These are phyloP conservation scores for Acacia pycnantha DNA, from an alignment of 331 rosid genomes.

Conservation along the genomic window DNA sequence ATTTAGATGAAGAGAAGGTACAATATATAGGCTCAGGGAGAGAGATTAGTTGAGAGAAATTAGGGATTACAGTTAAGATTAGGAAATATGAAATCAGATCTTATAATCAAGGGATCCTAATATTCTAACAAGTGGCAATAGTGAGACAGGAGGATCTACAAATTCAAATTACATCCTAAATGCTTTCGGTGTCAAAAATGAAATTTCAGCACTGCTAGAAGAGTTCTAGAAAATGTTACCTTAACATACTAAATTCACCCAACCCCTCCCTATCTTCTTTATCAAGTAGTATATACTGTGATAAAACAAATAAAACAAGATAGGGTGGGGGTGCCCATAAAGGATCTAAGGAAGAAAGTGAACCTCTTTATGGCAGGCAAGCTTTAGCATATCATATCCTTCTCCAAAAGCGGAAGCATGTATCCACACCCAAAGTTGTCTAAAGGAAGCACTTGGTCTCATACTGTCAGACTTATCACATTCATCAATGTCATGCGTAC, in stretches of 20 bases:
- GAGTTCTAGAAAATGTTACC: not conserved
- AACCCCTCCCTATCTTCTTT: constrained; percentile 12
- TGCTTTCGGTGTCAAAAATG: not conserved
- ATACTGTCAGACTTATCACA: constrained; percentile 28
- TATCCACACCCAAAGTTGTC: constrained; percentile 90
- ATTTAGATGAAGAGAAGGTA: too few species aligned
- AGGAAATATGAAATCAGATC: too few species aligned
- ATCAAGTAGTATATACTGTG: not conserved
- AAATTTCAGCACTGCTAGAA: constrained; percentile 9
- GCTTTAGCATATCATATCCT: constrained; percentile 66
- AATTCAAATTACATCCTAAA: constrained; percentile 8
- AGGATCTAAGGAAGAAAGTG: constrained; percentile 22
- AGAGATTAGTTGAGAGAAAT: too few species aligned
- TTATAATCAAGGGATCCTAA: too few species aligned
- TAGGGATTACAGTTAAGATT: too few species aligned
- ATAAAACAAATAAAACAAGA: constrained; percentile 6
- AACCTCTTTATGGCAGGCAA: constrained; percentile 82
- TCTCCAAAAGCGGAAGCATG: constrained; percentile 75
- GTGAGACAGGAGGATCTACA: constrained; percentile 10
- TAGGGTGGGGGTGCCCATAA: not conserved
- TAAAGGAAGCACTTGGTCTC: constrained; percentile 37
- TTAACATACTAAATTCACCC: not conserved
- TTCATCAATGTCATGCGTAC: constrained; percentile 12
- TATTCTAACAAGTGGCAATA: not conserved
- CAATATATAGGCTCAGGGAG: too few species aligned